These are phyloP conservation scores for Penicillium digitatum DNA, from an alignment of 2,329 filamentous ascomycete genomes.

Conservation along the genomic window DNA sequence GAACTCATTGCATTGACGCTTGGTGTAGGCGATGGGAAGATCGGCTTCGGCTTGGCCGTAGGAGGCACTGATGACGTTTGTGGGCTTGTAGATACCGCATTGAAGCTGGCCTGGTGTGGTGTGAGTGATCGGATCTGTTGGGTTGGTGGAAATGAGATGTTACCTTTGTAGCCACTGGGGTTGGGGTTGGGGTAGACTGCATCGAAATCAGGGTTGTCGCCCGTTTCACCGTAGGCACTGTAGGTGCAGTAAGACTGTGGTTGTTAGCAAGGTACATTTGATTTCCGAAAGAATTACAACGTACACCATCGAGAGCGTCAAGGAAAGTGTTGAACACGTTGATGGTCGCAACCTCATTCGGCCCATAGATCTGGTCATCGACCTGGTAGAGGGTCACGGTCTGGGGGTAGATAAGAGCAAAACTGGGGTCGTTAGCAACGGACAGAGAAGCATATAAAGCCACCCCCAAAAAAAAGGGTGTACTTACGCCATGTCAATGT, in stretches of 20 bases:
- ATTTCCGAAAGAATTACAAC: background rate
- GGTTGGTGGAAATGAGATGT: constrained; percentile 31
- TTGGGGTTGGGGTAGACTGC: constrained; percentile 50
- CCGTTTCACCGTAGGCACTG: constrained; percentile 49
- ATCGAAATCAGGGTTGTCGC: constrained; percentile 48
- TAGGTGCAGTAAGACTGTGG: constrained; percentile 49
- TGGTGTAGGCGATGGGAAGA: constrained; percentile 53
- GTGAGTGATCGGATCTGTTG: constrained; percentile 23
- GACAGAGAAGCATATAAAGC: background rate
- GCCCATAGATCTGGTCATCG: constrained; percentile 47
- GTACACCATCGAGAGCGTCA: constrained; percentile 50
- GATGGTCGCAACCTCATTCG: constrained; percentile 26
- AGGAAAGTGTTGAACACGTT: constrained; percentile 48
- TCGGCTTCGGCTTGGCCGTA: constrained; percentile 55
- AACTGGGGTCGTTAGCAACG: constrained; percentile 5
- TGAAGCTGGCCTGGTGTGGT: constrained; percentile 35
- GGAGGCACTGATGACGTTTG: constrained; percentile 56
- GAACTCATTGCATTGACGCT: constrained; percentile 46
- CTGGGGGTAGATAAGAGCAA: constrained; percentile 53
- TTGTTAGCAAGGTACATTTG: background rate
- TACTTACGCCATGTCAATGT: constrained; percentile 52
- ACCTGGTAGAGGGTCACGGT: constrained; percentile 50
- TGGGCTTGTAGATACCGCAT: constrained; percentile 51
- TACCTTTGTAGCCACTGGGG: constrained; percentile 50
- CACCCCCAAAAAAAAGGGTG: background rate